A percentile compares a stretch with the other conserved stretches of the same genome.
These are phyloP conservation scores for Pholiota molesta DNA, from an alignment of 768 basidiomycete genomes.

Conservation along the genomic window DNA sequence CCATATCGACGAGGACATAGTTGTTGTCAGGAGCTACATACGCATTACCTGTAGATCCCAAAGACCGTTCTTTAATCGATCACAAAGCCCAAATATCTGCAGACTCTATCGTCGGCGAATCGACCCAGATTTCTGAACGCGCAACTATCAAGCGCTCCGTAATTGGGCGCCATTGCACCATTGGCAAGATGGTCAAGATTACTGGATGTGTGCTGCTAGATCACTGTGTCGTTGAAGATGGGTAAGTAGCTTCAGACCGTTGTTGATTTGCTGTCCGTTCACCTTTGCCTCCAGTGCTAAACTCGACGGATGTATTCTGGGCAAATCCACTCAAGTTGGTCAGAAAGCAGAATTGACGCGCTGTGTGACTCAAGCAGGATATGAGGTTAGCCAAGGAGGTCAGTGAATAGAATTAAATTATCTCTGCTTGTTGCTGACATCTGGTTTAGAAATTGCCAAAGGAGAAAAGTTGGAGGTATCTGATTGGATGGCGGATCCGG, in stretches of 20 bases:
- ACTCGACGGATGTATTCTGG: slow-evolving; percentile 76
- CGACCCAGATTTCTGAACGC: slow-evolving; percentile 80
- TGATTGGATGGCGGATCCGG: slow-evolving; percentile 38
- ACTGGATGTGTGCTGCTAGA: slow-evolving; percentile 84
- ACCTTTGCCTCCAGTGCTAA: slow-evolving; percentile 54
- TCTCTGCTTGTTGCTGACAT: neutral
- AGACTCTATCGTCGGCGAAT: slow-evolving; percentile 82
- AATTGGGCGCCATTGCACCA: slow-evolving; percentile 81
- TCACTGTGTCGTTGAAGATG: slow-evolving; percentile 86
- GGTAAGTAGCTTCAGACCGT: slow-evolving; percentile 49
- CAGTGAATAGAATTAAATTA: slow-evolving; percentile 17
- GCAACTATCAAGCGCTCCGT: slow-evolving; percentile 80
- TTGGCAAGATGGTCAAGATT: slow-evolving; percentile 85
- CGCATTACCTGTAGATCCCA: slow-evolving; percentile 58
- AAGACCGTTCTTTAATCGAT: slow-evolving; percentile 72
- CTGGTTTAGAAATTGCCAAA: slow-evolving; percentile 48
- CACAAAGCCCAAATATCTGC: slow-evolving; percentile 80
- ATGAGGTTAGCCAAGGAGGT: slow-evolving; percentile 72
- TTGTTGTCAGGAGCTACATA: slow-evolving; percentile 56
- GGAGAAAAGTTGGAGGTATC: slow-evolving; percentile 42
- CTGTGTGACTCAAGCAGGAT: slow-evolving; percentile 78
- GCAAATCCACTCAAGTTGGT: slow-evolving; percentile 74
- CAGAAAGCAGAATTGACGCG: slow-evolving; percentile 65
- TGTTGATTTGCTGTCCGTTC: neutral
- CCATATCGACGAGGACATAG: slow-evolving; percentile 31